Evolutionary conservation across 768 basidiomycete species (phyloP), one percentile per base, ranked within the genome.

Genomic region (Amyloporia xantha): DNA sequence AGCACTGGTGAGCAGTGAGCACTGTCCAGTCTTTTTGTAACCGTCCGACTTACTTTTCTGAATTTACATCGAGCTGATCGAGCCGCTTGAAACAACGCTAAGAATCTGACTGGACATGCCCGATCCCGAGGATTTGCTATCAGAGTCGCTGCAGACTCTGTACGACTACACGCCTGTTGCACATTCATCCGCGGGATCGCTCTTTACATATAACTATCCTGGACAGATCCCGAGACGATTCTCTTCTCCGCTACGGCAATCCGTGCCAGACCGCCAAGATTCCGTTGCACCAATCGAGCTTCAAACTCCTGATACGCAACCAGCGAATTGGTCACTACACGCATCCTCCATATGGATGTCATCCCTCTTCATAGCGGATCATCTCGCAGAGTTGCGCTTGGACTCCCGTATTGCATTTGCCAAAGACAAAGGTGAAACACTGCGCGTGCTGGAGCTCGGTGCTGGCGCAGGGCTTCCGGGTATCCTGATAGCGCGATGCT

Each of bases 301-400:
- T 37, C 59, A 62, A 12, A 81, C 76, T 1, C 86, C 87, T 10
- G 82, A 88, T 58, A 82, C 86, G 10, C 67, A 74, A 10, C 68
- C 82, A 19, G 69, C 72, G 15, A 86, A 89, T 58, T 90, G 87
- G 87, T 71, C 77, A 1, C 64, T 90, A 2, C 86, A 91, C 50
- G 88, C 87, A 1, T 81, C 84, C 20, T 83, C 84, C 13, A 78
- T 90, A 58, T 91, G 86, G 88, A 66, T 72, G 5, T 74, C 87
- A 4, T 78, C 86, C 13, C 63, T 77, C 37, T 85, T 79, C 66
- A 63, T 88, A 38, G 82, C 82, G 40, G 79, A 86, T 60, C 78
- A 86, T 53, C 48, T 88, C 26, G 63, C 71, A 23, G 72, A 75
- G 27, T 59, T 84, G 3, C 54, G 59, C 33, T 59, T 82, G 13